Base-by-base conservation (phyloP, 805 yeast species). In the Pichia occidentalis region DNA sequence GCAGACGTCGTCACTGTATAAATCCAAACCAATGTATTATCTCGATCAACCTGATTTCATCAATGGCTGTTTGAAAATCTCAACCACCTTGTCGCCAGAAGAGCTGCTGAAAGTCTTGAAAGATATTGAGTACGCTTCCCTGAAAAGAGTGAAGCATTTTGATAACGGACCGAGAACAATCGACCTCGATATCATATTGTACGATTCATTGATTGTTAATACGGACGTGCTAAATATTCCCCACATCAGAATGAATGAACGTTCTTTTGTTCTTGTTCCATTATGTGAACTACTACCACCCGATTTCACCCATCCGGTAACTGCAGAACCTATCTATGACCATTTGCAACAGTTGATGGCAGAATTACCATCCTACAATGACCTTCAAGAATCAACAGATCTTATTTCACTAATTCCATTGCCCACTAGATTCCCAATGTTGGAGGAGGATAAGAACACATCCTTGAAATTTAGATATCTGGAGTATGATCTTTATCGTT, bases 101-200 rank as follows among this genome's bases (percentile, higher is more conserved):
- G 79, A 75, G 1, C 61, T 92, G 12, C 62, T 92, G 23, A 55
- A 56, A 16, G 60, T 68, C 7, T 59, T 88, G 41, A 90, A 92
- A 53, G 64, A 70, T 19, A 81, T 92, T 30, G 99, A 92, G 58
- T 85, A 85, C 50, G 66, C 75, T 7, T 71, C 70, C 11, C 64
- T 88, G 24, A 65, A 72, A 5, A 65, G 99, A 29, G 79, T 80
- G 17, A 92, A 92, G 56, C 62, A 76, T 29, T 70, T 85, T 47
- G 88, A 83, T 11, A 92, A 92, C 56, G 96, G 98, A 0, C 98
- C 99, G 7, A 68, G 99, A 41, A 64, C 85, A 10, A 83, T 92
- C 37, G 99, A 92, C 54, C 67, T 92, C 34, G 99, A 92, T 59
- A 85, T 92, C 11, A 49, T 90, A 11, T 61, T 90, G 17, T 90